These are phyloP conservation scores for Phytophthora litchii DNA, from an alignment of 352 stramenopile genomes.

Conservation along the genomic window DNA sequence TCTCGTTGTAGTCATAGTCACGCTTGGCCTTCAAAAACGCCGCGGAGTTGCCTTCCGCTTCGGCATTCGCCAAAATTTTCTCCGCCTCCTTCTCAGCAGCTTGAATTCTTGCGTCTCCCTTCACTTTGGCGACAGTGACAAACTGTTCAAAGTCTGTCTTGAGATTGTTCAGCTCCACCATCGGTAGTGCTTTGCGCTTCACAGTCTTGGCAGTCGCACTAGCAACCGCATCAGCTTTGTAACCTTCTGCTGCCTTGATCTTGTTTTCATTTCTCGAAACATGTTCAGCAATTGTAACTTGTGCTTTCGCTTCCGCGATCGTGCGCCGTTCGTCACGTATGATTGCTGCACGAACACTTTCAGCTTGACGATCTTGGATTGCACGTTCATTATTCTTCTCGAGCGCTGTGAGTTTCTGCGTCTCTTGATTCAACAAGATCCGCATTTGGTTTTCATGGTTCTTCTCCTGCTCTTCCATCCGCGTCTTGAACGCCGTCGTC, in stretches of 20 bases:
- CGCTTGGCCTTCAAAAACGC: slow-evolving; percentile 77
- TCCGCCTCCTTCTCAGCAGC: slow-evolving; percentile 63
- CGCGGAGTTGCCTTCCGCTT: slow-evolving; percentile 66
- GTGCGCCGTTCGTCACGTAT: slow-evolving; percentile 81
- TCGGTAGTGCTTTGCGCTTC: slow-evolving; percentile 60
- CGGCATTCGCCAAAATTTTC: slow-evolving; percentile 56
- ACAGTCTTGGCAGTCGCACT: slow-evolving; percentile 59
- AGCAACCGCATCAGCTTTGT: slow-evolving; percentile 71
- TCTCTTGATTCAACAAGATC: slow-evolving; percentile 85
- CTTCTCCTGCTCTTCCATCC: slow-evolving; percentile 90
- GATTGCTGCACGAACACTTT: slow-evolving; percentile 73
- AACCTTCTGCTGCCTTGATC: slow-evolving; percentile 68
- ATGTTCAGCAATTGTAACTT: slow-evolving; percentile 76
- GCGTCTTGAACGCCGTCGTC: slow-evolving; percentile 86
- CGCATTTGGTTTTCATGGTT: slow-evolving; percentile 89
- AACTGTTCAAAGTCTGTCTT: slow-evolving; percentile 73
- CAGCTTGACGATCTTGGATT: slow-evolving; percentile 74
- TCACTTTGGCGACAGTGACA: slow-evolving; percentile 64
- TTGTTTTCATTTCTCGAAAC: slow-evolving; percentile 63
- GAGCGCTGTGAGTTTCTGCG: slow-evolving; percentile 78
- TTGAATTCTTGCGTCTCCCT: slow-evolving; percentile 69
- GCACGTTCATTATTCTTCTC: slow-evolving; percentile 82
- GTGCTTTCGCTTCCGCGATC: slow-evolving; percentile 70
- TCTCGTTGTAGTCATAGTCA: slow-evolving; percentile 75
- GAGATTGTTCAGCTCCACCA: slow-evolving; percentile 62